Percentiles rank a stretch among this genome's conserved stretches.
Conservation (phyloP, 208 protist species). For the Phytomonas francai region DNA sequence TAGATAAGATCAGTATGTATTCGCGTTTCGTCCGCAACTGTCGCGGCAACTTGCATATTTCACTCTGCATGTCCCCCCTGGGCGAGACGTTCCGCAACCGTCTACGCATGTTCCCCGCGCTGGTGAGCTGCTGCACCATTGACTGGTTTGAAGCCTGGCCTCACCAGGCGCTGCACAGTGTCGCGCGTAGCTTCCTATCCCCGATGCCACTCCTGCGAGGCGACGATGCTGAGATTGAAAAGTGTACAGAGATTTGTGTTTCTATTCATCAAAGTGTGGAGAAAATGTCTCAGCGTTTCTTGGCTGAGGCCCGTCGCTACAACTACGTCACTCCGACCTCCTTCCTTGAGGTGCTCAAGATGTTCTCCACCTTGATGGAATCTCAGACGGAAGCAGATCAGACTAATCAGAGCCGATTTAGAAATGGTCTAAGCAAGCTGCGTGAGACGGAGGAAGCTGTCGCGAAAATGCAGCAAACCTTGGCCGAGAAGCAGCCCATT, state of each 20-base stretch:
- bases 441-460: constrained; percentile 91
- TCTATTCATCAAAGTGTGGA: constrained; percentile 93
- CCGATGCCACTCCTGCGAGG: constrained; percentile 29
- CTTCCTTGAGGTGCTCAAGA: constrained; percentile 95
- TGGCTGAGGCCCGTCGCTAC: constrained; percentile 88
- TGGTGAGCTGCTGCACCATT: constrained; percentile 98
- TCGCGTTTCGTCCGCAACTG: constrained; percentile 91
- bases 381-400: constrained; percentile 78
- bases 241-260: constrained; percentile 90
- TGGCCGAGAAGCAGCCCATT: constrained; percentile 94
- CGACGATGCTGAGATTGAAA: constrained; percentile 31
- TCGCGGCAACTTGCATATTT: constrained; percentile 93
- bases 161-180: constrained; percentile 89
- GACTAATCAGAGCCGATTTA: constrained; percentile 74
- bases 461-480: constrained; percentile 86
- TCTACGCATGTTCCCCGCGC: constrained; percentile 96
- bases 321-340: constrained; percentile 99
- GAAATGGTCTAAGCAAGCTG: constrained; percentile 94
- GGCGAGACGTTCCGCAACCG: constrained; percentile 93
- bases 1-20: constrained; percentile 94
- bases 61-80: constrained; percentile 95
- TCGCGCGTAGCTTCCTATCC: constrained; percentile 88
- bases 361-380: constrained; percentile 84
- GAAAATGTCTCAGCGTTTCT: constrained; percentile 78
- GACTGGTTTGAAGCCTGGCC: constrained; percentile 99